Evolutionary conservation across 1,284 basidiomycete species (phyloP).

Genomic region (Fistulinella cinereoalba): DNA sequence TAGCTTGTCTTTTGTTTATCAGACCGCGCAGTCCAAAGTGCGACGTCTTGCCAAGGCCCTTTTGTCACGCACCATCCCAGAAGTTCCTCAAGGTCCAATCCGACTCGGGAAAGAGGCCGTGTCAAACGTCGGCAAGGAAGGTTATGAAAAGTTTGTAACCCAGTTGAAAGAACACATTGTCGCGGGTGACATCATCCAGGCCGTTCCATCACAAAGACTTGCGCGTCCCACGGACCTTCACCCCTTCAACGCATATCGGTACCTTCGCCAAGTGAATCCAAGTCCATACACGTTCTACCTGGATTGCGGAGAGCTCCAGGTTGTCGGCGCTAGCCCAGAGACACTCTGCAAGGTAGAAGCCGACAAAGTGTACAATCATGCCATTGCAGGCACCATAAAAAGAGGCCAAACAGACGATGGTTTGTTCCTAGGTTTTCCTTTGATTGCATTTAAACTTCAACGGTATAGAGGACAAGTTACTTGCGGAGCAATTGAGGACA

Average conservation of each 20-base stretch:
- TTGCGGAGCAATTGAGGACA: conserved; percentile 72
- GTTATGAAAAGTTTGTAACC: conserved; percentile 93
- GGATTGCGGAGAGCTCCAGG: conserved; percentile 88
- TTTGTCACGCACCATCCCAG: conserved; percentile 55
- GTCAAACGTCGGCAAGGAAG: conserved; percentile 92
- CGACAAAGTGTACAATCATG: conserved; percentile 95
- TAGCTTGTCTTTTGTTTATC: conserved; percentile 77
- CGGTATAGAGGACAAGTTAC: conserved; percentile 76
- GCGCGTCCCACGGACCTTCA: conserved; percentile 84
- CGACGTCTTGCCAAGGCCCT: conserved; percentile 70
- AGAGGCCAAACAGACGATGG: conserved; percentile 85
- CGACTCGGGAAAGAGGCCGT: conserved; percentile 68
- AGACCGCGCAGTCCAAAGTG: conserved; percentile 78
- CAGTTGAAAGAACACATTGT: conserved; percentile 92
- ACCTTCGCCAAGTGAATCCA: conserved; percentile 92
- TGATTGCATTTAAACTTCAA: conserved; percentile 5
- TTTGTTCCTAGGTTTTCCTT: conserved; percentile 35
- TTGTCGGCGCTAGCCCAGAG: conserved; percentile 97
- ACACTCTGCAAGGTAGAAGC: conserved; percentile 95
- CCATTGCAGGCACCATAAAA: conserved; percentile 94
- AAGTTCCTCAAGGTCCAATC: conserved; percentile 67
- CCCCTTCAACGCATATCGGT: conserved; percentile 96
- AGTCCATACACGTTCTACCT: conserved; percentile 99
- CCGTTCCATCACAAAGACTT: conserved; percentile 93
- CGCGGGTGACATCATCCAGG: conserved; percentile 98